Evolutionary conservation across 192 early-diverging fungal species (phyloP).

Genomic region (Chytriomyces sp.): DNA sequence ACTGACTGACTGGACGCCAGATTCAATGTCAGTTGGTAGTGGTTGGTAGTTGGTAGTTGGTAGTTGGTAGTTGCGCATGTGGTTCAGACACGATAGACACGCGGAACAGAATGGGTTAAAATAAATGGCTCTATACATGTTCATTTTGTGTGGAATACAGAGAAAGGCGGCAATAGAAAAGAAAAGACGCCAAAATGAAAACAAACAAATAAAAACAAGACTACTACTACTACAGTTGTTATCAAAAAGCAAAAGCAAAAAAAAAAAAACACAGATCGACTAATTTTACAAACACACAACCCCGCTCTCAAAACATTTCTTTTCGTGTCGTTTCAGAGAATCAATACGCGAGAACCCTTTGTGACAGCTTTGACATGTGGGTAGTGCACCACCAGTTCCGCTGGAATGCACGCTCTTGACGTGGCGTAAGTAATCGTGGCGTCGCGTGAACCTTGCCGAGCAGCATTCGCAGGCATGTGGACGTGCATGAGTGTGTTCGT

Average conservation of each 20-base stretch:
- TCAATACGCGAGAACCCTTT: slow-evolving; percentile 22
- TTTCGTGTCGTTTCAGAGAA: slow-evolving; percentile 16
- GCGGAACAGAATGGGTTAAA: not conserved
- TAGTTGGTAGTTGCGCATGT: not conserved
- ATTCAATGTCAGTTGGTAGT: not conserved
- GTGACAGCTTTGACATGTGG: slow-evolving; percentile 7
- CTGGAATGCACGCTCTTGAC: slow-evolving; percentile 3
- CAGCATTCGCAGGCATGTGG: slow-evolving; percentile 3
- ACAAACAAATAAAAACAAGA: not conserved
- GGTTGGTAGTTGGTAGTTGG: no score
- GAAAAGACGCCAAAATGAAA: slow-evolving; percentile 1
- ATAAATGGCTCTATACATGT: not conserved
- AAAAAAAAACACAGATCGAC: no score
- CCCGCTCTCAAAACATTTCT: not conserved
- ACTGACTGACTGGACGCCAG: not conserved
- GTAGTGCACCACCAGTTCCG: not conserved
- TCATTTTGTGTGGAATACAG: not conserved
- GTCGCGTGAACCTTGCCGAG: slow-evolving; percentile 11
- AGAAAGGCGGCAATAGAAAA: not conserved
- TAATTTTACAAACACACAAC: not conserved
- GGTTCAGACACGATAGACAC: not conserved
- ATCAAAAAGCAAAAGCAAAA: not conserved
- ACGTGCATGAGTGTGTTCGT: not conserved
- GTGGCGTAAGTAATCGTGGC: slow-evolving; percentile 28
- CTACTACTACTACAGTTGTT: not conserved